A percentile compares a stretch with the other conserved stretches of the same genome.
Evolutionary conservation across 352 stramenopile genomes (phyloP).

Genomic region (Globisporangium barbulae): DNA sequence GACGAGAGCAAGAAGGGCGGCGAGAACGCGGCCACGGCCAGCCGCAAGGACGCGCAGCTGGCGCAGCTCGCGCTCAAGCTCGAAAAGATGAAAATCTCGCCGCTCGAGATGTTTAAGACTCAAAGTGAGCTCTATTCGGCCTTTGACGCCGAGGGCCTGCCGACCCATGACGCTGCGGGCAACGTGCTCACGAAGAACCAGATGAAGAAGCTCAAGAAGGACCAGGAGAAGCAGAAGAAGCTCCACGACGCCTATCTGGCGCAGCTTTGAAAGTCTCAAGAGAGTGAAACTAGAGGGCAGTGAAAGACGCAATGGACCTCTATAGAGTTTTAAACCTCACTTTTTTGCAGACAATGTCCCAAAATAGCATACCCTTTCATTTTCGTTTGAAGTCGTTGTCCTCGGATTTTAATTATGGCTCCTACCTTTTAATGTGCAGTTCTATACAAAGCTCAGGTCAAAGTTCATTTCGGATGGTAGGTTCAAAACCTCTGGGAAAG

Average conservation of each 20-base stretch:
- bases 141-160: constrained; percentile 67
- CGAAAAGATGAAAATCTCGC: constrained; percentile 90
- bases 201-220: constrained; percentile 88
- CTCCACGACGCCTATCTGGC: constrained; percentile 65
- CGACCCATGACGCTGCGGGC: constrained; percentile 68
- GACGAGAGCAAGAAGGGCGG: constrained; percentile 46
- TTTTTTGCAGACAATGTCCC: too few relatives aligned
- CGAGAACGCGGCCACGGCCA: constrained; percentile 24
- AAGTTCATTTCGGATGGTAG: too few relatives aligned
- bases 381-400: too few relatives aligned
- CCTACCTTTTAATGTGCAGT: too few relatives aligned
- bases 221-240: constrained; percentile 88
- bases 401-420: too few relatives aligned
- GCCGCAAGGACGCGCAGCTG: constrained; percentile 80
- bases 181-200: constrained; percentile 71
- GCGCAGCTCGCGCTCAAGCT: constrained; percentile 89
- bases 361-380: too few relatives aligned
- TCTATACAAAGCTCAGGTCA: too few relatives aligned
- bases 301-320: too few relatives aligned
- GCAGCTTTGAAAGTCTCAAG: constrained; percentile 16
- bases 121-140: constrained; percentile 66
- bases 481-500: too few relatives aligned
- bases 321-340: too few relatives aligned
- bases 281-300: too few relatives aligned
- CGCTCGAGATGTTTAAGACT: constrained; percentile 77